These are phyloP conservation scores for Gynandropsis gynandra DNA, from an alignment of 345 rosid species.

Conservation along the genomic window DNA sequence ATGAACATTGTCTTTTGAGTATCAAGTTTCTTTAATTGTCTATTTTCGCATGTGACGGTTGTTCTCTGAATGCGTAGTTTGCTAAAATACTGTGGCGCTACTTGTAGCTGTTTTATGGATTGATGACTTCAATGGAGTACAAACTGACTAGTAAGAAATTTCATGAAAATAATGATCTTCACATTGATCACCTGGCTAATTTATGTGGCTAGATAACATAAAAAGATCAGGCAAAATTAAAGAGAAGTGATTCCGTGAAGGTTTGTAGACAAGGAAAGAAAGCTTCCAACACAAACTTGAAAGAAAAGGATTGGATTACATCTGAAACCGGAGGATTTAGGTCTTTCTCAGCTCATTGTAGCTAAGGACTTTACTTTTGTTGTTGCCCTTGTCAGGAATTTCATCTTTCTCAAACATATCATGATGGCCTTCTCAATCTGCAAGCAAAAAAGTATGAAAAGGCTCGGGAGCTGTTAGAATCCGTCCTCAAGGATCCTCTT, in stretches of 20 bases:
- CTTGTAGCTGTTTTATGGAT: too few species aligned
- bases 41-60: not conserved
- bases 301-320: not conserved
- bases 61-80: not conserved
- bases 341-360: slow-evolving; percentile 5
- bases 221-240: too few species aligned
- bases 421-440: slow-evolving; percentile 82
- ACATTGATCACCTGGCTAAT: too few species aligned
- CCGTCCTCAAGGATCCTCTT: slow-evolving; percentile 77
- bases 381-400: slow-evolving; percentile 52
- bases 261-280: not conserved
- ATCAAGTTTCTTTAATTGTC: not conserved
- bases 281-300: not conserved
- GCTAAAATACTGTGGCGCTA: not conserved
- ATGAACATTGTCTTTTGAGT: not conserved
- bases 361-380: not conserved
- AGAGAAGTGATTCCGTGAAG: too few species aligned
- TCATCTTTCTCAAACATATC: slow-evolving; percentile 83
- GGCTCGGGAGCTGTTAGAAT: slow-evolving; percentile 68
- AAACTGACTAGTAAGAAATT: too few species aligned
- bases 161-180: too few species aligned
- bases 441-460: slow-evolving; percentile 82
- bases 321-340: not conserved
- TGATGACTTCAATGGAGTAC: too few species aligned
- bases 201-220: too few species aligned